A percentile compares a stretch with the other conserved stretches of the same genome.
These are phyloP conservation scores for Suillus discolor DNA, from an alignment of 768 basidiomycete genomes.

Conservation along the genomic window DNA sequence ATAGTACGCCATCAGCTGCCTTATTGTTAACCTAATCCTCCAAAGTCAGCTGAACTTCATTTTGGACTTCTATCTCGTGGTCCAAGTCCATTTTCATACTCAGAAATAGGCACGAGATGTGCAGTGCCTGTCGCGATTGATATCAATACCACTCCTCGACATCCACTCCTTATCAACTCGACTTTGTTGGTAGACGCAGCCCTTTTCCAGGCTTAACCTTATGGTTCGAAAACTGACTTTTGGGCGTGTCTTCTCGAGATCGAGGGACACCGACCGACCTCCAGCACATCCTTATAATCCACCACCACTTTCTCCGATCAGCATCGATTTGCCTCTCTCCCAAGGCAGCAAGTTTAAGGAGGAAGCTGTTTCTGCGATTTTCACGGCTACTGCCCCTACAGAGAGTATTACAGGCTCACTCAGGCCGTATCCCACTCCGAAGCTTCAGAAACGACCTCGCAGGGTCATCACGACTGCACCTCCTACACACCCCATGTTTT, in stretches of 20 bases:
- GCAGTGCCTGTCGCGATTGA: background rate
- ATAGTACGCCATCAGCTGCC: background rate
- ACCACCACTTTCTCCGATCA: constrained; percentile 19
- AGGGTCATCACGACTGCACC: background rate
- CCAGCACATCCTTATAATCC: constrained; percentile 17
- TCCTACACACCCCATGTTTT: background rate
- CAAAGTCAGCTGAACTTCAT: background rate
- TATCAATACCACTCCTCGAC: background rate
- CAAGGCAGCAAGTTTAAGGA: constrained; percentile 34
- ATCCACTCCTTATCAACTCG: background rate
- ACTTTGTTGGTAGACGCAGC: background rate
- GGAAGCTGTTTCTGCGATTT: constrained; percentile 24
- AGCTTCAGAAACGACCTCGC: background rate
- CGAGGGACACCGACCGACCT: constrained; percentile 13
- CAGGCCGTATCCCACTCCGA: background rate
- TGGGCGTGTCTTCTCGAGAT: background rate
- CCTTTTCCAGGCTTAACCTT: background rate
- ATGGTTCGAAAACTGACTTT: constrained; percentile 20
- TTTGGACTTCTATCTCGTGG: background rate
- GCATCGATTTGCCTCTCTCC: constrained; percentile 17
- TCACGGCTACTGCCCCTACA: constrained; percentile 11
- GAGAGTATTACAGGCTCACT: background rate
- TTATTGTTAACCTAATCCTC: background rate
- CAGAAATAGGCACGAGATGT: background rate
- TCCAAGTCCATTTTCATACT: background rate